Base-by-base conservation (phyloP, 306 rosid species). In the Vachellia collinsii region DNA sequence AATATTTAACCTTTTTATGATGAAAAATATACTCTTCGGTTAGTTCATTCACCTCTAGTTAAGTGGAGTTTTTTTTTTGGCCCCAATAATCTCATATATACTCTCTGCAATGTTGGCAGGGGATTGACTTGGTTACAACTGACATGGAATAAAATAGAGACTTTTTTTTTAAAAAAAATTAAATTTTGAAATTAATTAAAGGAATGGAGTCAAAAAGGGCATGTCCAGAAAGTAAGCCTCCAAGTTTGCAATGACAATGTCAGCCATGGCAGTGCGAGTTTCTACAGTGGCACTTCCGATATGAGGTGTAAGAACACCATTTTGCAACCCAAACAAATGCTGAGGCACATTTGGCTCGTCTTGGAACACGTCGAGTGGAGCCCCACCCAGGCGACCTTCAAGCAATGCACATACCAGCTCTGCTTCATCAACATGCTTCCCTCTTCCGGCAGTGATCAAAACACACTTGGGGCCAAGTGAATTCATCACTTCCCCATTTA, bases 371-470 rank as follows among this genome's bases (percentile, higher is more conserved):
- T 94, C 99, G 0, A 94, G 82, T 13, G 95, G 97, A 8, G 95
- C 99, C 4, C 97, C 97, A 11, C 91, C 99, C 51, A 94, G 42
- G 37, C 95, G 91, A 61, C 99, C 97, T 87, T 93, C 95, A 0
- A 83, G 80, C 77, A 94, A 78, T 39, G n/a, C n/a, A n/a, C n/a
- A n/a, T n/a, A n/a, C n/a, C n/a, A n/a, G n/a, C n/a, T n/a, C n/a
- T n/a, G n/a, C n/a, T n/a, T n/a, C n/a, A n/a, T n/a, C n/a, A n/a
- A n/a, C n/a, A n/a, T n/a, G n/a, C n/a, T n/a, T n/a, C n/a, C n/a
- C n/a, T n/a, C n/a, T n/a, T n/a, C n/a, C n/a, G n/a, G n/a, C n/a
- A n/a, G n/a, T n/a, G n/a, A n/a, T n/a, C n/a, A n/a, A n/a, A n/a
- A n/a, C n/a, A n/a, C n/a, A n/a, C n/a, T n/a, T n/a, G n/a, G n/a